Percentiles rank a stretch among this genome's conserved stretches.
Conservation (phyloP, 441 rosid genomes). For the Gossypium trilobum region DNA sequence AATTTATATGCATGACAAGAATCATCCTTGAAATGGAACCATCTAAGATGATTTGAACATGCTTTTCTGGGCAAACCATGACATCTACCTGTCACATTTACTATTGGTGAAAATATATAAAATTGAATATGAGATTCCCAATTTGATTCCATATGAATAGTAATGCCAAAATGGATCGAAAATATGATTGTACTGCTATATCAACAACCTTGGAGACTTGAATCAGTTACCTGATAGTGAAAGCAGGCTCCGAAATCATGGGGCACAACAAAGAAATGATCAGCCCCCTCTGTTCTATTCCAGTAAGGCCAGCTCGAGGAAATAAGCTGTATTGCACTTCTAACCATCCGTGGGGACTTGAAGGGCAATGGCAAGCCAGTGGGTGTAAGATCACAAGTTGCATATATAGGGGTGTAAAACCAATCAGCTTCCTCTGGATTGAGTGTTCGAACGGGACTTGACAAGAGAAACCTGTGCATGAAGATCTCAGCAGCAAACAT, state of each 20-base stretch:
- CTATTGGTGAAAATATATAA: neutral
- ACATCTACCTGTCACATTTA: neutral
- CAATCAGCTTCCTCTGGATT: conserved; percentile 86
- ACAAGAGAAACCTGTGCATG: conserved; percentile 79
- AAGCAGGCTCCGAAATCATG: conserved; percentile 95
- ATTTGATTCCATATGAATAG: neutral
- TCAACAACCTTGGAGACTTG: neutral
- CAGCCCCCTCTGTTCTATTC: conserved; percentile 73
- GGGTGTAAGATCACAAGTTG: conserved; percentile 88
- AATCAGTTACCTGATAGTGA: conserved; percentile 59
- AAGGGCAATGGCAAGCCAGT: conserved; percentile 86
- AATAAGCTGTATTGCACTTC: conserved; percentile 73
- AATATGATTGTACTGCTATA: too few relatives aligned
- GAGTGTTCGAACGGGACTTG: conserved; percentile 72
- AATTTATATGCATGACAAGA: neutral
- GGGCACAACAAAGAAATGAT: conserved; percentile 88
- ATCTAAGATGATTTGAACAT: neutral
- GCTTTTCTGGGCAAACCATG: neutral
- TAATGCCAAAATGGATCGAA: neutral
- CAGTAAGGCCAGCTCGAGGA: conserved; percentile 69
- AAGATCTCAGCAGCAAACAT: conserved; percentile 93
- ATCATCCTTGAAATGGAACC: neutral
- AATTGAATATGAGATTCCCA: neutral
- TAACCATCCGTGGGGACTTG: conserved; percentile 85
- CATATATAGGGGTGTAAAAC: conserved; percentile 78